A percentile compares a stretch with the other conserved stretches of the same genome.
These are phyloP conservation scores for Penicillium steckii DNA, from an alignment of 495 filamentous ascomycete genomes.

Conservation along the genomic window DNA sequence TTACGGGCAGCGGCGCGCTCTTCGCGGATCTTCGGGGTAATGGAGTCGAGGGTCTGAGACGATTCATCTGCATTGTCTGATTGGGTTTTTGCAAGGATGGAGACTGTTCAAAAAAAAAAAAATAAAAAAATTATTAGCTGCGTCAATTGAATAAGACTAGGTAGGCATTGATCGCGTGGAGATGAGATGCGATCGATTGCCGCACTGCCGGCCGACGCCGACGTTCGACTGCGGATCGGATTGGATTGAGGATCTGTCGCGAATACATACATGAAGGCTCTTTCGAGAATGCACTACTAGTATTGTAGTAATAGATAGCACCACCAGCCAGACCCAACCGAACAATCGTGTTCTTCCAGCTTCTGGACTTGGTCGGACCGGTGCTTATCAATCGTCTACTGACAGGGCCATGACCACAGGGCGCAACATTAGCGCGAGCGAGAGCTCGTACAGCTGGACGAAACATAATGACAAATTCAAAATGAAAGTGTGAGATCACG, in stretches of 20 bases:
- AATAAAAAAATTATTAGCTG: neutral
- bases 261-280: conserved; percentile 66
- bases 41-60: conserved; percentile 45
- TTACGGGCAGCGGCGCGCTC: conserved; percentile 23
- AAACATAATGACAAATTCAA: conserved; percentile 50
- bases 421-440: conserved; percentile 47
- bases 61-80: conserved; percentile 27
- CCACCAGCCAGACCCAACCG: conserved; percentile 76
- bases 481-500: conserved; percentile 7
- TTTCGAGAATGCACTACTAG: conserved; percentile 80
- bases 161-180: conserved; percentile 2
- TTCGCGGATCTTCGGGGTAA: conserved; percentile 42
- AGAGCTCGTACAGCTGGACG: conserved; percentile 57
- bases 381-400: conserved; percentile 71
- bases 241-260: neutral
- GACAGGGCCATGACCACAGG: conserved; percentile 33
- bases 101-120: conserved; percentile 24
- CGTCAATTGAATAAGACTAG: conserved; percentile 1
- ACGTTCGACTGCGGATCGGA: too few relatives aligned
- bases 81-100: conserved; percentile 26
- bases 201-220: too few relatives aligned
- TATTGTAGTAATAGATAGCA: conserved; percentile 92
- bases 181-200: neutral
- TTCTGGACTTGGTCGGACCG: conserved; percentile 64
- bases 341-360: conserved; percentile 74